A percentile compares a stretch with the other conserved stretches of the same genome.
phyloP scores from a whole-genome alignment of 257 asterid genomes.

The Voacanga thouarsii region DNA sequence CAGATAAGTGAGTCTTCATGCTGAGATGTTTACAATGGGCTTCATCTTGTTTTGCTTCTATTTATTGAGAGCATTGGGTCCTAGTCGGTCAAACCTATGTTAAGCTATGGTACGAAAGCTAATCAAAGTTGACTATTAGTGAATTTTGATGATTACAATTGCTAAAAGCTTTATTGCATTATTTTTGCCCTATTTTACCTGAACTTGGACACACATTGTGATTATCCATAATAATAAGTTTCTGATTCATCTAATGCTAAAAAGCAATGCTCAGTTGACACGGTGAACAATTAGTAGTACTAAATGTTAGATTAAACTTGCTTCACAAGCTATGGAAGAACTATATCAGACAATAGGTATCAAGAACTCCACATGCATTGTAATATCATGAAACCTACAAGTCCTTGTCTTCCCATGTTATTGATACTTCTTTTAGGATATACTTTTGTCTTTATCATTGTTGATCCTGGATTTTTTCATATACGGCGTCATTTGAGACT shows the following conservation, averaged over 20 bases:
- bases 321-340: not conserved
- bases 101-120: not conserved
- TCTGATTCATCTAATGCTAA: not conserved
- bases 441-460: not conserved
- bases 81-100: too few species aligned
- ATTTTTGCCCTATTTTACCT: not conserved
- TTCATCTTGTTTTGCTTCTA: too few species aligned
- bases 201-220: not conserved
- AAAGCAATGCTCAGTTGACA: not conserved
- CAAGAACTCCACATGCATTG: slow-evolving; percentile 2
- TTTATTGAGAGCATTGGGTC: too few species aligned
- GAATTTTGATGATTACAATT: not conserved
- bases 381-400: not conserved
- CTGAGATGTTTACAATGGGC: too few species aligned
- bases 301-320: not conserved
- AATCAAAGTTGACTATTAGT: not conserved
- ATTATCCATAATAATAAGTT: not conserved
- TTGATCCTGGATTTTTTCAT: not conserved
- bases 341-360: not conserved
- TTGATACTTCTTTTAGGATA: not conserved
- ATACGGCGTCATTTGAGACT: not conserved
- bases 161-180: not conserved
- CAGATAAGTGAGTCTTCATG: too few species aligned
- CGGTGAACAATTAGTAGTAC: not conserved
- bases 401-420: not conserved